Base-by-base conservation (phyloP, 2,329 filamentous ascomycete genomes). In the Knufia petricola region DNA sequence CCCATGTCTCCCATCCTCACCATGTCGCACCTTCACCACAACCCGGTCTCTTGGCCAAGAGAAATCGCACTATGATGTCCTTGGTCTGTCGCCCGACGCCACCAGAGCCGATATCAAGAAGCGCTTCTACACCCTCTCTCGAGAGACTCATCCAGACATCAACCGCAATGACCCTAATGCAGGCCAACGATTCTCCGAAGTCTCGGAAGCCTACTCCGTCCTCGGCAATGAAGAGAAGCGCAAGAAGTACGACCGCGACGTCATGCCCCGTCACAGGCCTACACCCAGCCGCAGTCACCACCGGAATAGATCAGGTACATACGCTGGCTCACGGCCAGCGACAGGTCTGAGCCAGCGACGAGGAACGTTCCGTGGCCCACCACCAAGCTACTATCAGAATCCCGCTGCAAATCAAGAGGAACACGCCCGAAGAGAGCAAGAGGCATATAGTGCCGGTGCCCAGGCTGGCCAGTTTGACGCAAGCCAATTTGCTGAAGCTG, bases 41-140 rank as follows among this genome's bases (percentile, higher is more conserved):
- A 46, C 50, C 7, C 19, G 48, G 4, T n/a, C 40, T n/a, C 50
- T 30, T 38, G 46, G 28, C 45, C 52, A 50, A 42, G 30, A 53
- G 31, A 60, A 66, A 58, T 87, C 81, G 53, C 84, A 94, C 69
- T 98, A 98, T 67, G 84, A 90, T 59, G 81, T 82, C 34, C 76
- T 98, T 45, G 77, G 82, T 36, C 66, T 98, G n/a, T 68, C 78
- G 0, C 73, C 75, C 36, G 76, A 77, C 55, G 89, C 90, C 34
- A 79, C 84, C 13, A 69, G 77, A 1, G 71, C 73, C 7, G 87
- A 95, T 46, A 89, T 96, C 53, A 96, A 96, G 67, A 90, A 85
- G 83, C 69, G 79, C 64, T 98, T 95, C 77, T 96, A 95, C 75
- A 69, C 76, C 52, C 85, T 96, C 64, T 95, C 88, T 62, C 94